Conservation (phyloP, 2,329 filamentous ascomycete species). For the Fusarium bactridioides region DNA sequence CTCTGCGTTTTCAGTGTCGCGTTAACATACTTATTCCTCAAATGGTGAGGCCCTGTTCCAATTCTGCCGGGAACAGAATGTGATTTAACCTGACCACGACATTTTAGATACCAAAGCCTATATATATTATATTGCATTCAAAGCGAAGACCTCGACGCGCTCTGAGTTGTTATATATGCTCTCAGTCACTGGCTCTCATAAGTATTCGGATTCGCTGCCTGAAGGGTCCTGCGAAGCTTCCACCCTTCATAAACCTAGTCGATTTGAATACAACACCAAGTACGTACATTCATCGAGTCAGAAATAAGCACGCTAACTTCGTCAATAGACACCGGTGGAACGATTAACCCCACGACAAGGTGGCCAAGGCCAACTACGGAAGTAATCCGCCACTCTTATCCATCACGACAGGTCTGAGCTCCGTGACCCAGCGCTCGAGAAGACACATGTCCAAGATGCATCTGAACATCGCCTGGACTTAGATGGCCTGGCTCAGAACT, state of each 20-base stretch:
- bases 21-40: background rate
- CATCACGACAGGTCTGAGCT: background rate
- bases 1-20: rapidly evolving
- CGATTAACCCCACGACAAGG: background rate
- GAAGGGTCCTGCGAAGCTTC: background rate
- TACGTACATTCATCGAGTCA: background rate
- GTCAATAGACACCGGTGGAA: background rate
- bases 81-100: background rate
- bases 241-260: background rate
- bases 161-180: background rate
- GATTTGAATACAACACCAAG: background rate
- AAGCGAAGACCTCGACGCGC: too few relatives aligned
- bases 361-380: background rate
- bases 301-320: background rate
- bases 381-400: background rate
- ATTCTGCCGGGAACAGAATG: rapidly evolving
- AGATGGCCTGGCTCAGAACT: too few relatives aligned
- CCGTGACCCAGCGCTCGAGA: background rate
- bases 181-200: background rate
- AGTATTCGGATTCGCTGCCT: background rate
- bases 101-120: background rate
- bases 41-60: background rate
- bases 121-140: background rate
- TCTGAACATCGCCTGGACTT: background rate
- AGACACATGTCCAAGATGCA: background rate